A percentile compares a stretch with the other conserved stretches of the same genome.
phyloP scores from a whole-genome alignment of 257 asterid genomes.

The Solanum chiquidenum region DNA sequence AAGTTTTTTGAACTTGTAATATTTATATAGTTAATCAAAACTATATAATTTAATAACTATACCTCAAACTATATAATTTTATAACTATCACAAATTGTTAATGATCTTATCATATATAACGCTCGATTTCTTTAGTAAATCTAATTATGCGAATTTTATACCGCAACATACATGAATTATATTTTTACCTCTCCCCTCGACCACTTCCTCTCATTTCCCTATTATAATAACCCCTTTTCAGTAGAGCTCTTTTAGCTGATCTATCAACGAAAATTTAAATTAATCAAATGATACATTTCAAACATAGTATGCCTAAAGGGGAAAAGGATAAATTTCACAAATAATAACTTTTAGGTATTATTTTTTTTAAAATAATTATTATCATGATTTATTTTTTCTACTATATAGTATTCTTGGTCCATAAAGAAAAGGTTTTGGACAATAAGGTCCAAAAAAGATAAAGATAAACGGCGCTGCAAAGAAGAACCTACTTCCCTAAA shows the following conservation, averaged over 20 bases:
- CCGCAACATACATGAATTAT: neutral
- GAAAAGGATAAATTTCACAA: neutral
- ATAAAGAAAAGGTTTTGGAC: neutral
- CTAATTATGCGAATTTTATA: neutral
- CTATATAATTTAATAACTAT: neutral
- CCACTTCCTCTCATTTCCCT: neutral
- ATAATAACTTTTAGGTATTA: neutral
- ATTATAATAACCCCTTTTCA: too few species aligned
- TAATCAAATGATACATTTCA: neutral
- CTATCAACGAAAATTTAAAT: neutral
- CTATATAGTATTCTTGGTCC: neutral
- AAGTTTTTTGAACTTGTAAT: neutral
- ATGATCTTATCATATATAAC: too few species aligned
- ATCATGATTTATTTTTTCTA: neutral
- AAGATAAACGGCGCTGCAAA: conserved; percentile 30
- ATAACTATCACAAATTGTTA: neutral
- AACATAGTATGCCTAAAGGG: neutral
- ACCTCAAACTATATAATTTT: neutral
- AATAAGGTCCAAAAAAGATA: neutral
- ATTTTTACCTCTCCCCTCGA: neutral
- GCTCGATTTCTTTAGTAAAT: neutral
- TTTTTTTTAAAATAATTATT: neutral
- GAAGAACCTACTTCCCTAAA: conserved; percentile 6
- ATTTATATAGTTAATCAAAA: neutral
- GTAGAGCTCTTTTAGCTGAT: neutral